Evolutionary conservation across 75 land plant genomes (phyloP), one percentile per base, ranked within the genome.

Genomic region (Selaginella tamariscina): DNA sequence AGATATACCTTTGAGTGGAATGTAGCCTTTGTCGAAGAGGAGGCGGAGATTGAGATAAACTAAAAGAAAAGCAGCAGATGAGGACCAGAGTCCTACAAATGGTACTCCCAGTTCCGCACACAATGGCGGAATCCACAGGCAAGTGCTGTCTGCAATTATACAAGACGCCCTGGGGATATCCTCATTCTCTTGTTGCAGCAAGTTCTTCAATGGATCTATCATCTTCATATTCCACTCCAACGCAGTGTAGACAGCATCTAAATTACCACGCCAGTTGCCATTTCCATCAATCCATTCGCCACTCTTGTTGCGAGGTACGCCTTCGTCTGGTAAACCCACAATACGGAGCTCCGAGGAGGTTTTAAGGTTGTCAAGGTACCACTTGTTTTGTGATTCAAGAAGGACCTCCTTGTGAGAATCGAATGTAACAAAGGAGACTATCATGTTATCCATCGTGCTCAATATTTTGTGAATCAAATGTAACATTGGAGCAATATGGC

Each of bases 401-500:
- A 59, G 62, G 18, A 9, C 27, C 62, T n/a, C n/a, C 21, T 5
- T n/a, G 23, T 21, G 26, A 59, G 62, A 26, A 2, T 59, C 62
- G 18, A 21, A 8, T 2, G 23, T 59, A 21, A 26, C 21, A 8
- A 59, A 23, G 18, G 62, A 23, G 18, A 59, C 49, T 5, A 39
- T 59, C 26, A 21, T 5, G 18, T 5, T 23, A 21, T 23, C 62
- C n/a, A n/a, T n/a, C 18, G 49, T 39, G 62, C 27, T 5, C 2
- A n/a, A 2, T 2, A 59, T 21, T 8, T 5, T 9, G 62, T 27
- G 62, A n/a, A 21, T 23, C 9, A 59, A 21, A 21, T 59, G 26
- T 8, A 59, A 21, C 62, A 59, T 59, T 8, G 62, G 62, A 5
- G 62, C 62, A 9, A 59, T 21, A 21, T 59, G 62, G 26, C 62